These are phyloP conservation scores for Annulohypoxylon bovei DNA, from an alignment of 495 filamentous ascomycete species.

Conservation along the genomic window DNA sequence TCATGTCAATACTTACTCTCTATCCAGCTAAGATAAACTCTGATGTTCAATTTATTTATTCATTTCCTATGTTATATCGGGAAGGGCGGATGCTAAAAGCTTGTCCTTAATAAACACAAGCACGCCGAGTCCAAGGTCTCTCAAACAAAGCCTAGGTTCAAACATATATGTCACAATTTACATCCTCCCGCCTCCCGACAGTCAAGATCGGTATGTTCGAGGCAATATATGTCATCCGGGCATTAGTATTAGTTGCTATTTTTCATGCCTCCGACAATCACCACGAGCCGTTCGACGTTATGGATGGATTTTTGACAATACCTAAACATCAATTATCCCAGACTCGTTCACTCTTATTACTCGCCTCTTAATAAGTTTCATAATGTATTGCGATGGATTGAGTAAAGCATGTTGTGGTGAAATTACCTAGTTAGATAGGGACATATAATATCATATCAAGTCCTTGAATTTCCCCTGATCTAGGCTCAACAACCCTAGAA, in stretches of 20 bases:
- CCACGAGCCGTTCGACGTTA: too few relatives aligned
- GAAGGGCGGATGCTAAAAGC: neutral
- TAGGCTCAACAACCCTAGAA: too few relatives aligned
- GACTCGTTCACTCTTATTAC: neutral
- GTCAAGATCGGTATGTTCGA: neutral
- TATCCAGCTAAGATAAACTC: slow-evolving; percentile 7
- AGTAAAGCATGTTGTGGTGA: too few relatives aligned
- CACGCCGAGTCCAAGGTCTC: neutral
- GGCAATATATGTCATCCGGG: neutral
- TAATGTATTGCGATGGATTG: too few relatives aligned
- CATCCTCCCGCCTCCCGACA: neutral
- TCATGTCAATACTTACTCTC: slow-evolving; percentile 10
- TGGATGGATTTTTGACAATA: too few relatives aligned
- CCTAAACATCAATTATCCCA: too few relatives aligned
- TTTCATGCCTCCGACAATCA: too few relatives aligned
- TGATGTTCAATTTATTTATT: neutral
- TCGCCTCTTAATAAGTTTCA: neutral
- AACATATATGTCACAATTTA: neutral
- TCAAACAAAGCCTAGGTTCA: neutral
- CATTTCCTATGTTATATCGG: neutral
- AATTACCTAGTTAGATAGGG: too few relatives aligned
- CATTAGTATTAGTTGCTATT: neutral
- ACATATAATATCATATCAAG: too few relatives aligned
- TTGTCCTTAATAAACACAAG: neutral
- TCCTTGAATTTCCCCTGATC: too few relatives aligned